A percentile compares a stretch with the other conserved stretches of the same genome.
These are phyloP conservation scores for Arxiozyma slooffiae DNA, from an alignment of 1,139 yeast genomes.

Conservation along the genomic window DNA sequence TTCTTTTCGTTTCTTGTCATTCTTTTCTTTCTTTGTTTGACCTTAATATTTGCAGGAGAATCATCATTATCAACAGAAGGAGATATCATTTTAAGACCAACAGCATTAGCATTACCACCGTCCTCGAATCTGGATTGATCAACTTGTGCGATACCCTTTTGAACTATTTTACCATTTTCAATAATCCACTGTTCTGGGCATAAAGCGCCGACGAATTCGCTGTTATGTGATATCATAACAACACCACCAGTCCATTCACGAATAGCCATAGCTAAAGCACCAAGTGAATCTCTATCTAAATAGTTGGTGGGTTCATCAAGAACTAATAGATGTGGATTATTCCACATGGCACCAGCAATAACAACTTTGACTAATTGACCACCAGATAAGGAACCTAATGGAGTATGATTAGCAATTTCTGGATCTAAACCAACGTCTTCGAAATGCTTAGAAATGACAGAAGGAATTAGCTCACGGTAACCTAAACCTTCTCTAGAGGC, in stretches of 20 bases:
- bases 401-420: conserved; percentile 96
- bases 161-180: conserved; percentile 81
- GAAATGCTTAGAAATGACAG: conserved; percentile 89
- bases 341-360: conserved; percentile 99
- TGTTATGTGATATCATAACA: conserved; percentile 95
- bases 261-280: conserved; percentile 94
- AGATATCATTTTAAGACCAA: conserved; percentile 34
- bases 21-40: conserved; percentile 86
- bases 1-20: conserved; percentile 94
- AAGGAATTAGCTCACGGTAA: conserved; percentile 83
- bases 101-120: conserved; percentile 45
- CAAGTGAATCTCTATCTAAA: conserved; percentile 93
- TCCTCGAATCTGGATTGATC: conserved; percentile 78
- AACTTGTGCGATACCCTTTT: conserved; percentile 68
- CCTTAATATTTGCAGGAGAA: conserved; percentile 93
- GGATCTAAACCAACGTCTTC: conserved; percentile 97
- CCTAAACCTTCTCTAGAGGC: conserved; percentile 98
- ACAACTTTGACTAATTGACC: conserved; percentile 98
- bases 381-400: conserved; percentile 92
- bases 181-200: conserved; percentile 99
- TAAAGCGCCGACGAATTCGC: conserved; percentile 91
- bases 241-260: conserved; percentile 98
- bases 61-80: conserved; percentile 54
- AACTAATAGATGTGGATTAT: conserved; percentile 94
- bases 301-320: conserved; percentile 98